phyloP scores from a whole-genome alignment of 2,329 filamentous ascomycete species.

The Ciborinia camelliae region DNA sequence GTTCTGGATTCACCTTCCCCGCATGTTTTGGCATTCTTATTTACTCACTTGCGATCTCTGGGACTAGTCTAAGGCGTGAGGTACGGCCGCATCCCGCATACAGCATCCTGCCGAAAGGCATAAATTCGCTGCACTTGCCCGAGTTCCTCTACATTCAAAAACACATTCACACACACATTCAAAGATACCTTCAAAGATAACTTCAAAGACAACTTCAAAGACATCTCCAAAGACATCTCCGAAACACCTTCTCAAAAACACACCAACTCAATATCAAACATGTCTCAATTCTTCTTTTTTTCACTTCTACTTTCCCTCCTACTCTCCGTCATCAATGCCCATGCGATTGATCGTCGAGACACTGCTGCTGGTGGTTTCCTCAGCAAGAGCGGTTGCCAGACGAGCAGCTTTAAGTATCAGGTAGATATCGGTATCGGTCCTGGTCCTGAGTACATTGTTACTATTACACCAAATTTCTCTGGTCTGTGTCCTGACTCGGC shows the following conservation, averaged over 20 bases:
- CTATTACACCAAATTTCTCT: background rate
- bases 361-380: constrained; percentile 1
- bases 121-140: background rate
- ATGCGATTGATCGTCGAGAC: background rate
- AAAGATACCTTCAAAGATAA: background rate
- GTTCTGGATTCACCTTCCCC: background rate
- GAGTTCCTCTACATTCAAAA: background rate
- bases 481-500: constrained; percentile 11
- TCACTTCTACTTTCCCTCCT: background rate
- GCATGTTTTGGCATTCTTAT: too few relatives aligned
- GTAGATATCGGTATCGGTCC: constrained; percentile 3
- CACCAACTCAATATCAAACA: background rate
- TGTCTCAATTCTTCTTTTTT: background rate
- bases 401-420: too few relatives aligned
- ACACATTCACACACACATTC: too few relatives aligned
- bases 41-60: too few relatives aligned
- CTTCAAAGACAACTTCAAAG: background rate
- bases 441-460: constrained; percentile 2
- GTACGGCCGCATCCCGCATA: too few relatives aligned
- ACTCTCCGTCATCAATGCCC: background rate
- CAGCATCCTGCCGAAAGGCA: too few relatives aligned
- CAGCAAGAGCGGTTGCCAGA: background rate
- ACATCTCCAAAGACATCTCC: background rate
- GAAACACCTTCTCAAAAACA: background rate
- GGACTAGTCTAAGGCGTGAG: too few relatives aligned